A percentile compares a stretch with the other conserved stretches of the same genome.
Evolutionary conservation across 306 rosid genomes (phyloP).

Genomic region (Nissolia schottii): DNA sequence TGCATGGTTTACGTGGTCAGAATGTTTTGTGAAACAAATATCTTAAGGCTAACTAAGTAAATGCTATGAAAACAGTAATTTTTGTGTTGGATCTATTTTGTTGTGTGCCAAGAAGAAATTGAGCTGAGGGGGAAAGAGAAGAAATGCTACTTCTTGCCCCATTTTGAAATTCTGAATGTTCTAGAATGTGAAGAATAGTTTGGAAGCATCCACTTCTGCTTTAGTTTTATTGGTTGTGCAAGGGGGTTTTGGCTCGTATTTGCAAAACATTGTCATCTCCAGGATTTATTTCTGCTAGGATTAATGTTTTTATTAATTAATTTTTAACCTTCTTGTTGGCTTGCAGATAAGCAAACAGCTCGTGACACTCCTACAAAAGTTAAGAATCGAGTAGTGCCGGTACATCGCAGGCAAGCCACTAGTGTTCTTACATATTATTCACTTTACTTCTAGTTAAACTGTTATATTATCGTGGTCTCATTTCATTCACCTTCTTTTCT

Average conservation of each 20-base stretch:
- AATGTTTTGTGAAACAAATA: background rate
- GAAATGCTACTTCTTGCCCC: background rate
- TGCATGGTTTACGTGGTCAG: background rate
- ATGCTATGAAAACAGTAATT: background rate
- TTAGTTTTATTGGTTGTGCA: background rate
- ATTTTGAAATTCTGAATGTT: conserved; percentile 23
- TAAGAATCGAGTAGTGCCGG: conserved; percentile 60
- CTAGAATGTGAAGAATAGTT: conserved; percentile 3
- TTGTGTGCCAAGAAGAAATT: background rate
- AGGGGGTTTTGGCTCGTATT: conserved; percentile 5
- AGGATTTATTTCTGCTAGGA: background rate
- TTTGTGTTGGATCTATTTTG: background rate
- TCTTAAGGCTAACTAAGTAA: conserved; percentile 8
- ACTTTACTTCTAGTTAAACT: background rate
- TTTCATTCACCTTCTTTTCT: conserved; percentile 7
- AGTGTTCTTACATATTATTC: conserved; percentile 12
- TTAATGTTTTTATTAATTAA: background rate
- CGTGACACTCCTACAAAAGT: conserved; percentile 36
- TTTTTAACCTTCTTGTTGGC: background rate
- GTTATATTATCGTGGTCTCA: background rate
- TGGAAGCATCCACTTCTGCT: background rate
- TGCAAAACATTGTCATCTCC: background rate
- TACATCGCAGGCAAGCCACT: conserved; percentile 65
- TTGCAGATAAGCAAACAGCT: conserved; percentile 45
- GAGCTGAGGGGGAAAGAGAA: background rate